Base-by-base conservation (phyloP, 2,329 filamentous ascomycete genomes). In the Nothophaeocryptopus gaeumannii region DNA sequence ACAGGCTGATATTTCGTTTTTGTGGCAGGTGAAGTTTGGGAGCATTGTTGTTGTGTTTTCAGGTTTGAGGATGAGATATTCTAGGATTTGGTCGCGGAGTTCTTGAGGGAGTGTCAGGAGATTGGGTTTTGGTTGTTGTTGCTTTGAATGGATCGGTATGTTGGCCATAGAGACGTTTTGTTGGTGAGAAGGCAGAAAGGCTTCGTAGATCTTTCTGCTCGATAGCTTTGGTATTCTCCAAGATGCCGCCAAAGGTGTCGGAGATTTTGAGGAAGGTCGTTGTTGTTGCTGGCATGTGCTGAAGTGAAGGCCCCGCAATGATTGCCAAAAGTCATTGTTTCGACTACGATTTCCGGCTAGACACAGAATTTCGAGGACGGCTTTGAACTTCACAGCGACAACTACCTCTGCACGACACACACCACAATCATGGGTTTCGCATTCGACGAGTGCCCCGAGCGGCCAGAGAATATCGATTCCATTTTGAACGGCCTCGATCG, bases 401-500 rank as follows among this genome's bases (percentile, higher is more conserved):
- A 31, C 20, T 45, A 12, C 45, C 13, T 20, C 31, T 33, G 13
- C 37, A 13, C 11, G 14, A 36, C 12, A 40, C 36, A 40, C 41
- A 50, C 45, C 43, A 35, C 51, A 38, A 51, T 15, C 33, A 77
- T 77, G 74, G 72, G 72, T 56, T 64, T 72, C 66, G 73, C 82
- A 53, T 87, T 86, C 77, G 92, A 96, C 80, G 88, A 91, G 74
- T 88, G 89, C 78, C 85, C 89, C 65, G 89, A 96, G 74, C 81
- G 93, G 72, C 92, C 93, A 64, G 88, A 93, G 62, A 85, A 93
- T 72, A 95, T 99, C 74, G 86, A 89, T 70, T 80, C 77, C 72
- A 96, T 99, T 68, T 89, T 99, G 69, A 96, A 92, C 75, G 92
- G 93, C 63, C 88, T 99, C 58, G 93, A 99, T 75, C 83, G 93